Evolutionary conservation across 306 rosid species (phyloP).

Genomic region (Cicer arietinum): DNA sequence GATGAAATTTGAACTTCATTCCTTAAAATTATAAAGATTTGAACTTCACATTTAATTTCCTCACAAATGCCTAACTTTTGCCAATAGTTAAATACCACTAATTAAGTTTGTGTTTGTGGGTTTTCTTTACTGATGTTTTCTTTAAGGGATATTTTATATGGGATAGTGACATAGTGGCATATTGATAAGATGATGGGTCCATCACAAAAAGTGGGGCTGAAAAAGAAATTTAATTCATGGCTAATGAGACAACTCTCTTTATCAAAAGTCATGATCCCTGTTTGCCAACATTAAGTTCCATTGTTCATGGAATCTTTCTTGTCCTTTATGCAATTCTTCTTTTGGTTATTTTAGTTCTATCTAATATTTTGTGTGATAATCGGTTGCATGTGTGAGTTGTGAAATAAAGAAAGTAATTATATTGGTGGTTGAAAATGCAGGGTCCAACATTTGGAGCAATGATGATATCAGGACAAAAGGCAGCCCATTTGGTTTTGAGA

Average conservation of each 20-base stretch:
- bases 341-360: neutral
- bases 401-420: neutral
- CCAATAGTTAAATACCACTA: neutral
- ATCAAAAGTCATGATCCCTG: neutral
- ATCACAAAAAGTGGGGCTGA: neutral
- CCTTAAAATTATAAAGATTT: no score
- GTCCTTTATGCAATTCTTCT: neutral
- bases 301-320: neutral
- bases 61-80: no score
- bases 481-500: conserved; percentile 80
- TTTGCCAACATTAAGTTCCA: neutral
- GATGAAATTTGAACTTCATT: no score
- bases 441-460: conserved; percentile 96
- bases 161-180: conserved; percentile 1
- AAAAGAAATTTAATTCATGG: neutral
- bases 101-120: neutral
- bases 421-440: conserved; percentile 49
- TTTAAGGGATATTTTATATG: neutral
- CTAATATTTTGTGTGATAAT: no score
- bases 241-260: conserved; percentile 12
- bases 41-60: no score
- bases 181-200: conserved; percentile 2
- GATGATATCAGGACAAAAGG: conserved; percentile 95
- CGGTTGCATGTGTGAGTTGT: no score
- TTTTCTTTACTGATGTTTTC: neutral